These are phyloP conservation scores for Globisporangium canariense DNA, from an alignment of 352 stramenopile species.

Conservation along the genomic window DNA sequence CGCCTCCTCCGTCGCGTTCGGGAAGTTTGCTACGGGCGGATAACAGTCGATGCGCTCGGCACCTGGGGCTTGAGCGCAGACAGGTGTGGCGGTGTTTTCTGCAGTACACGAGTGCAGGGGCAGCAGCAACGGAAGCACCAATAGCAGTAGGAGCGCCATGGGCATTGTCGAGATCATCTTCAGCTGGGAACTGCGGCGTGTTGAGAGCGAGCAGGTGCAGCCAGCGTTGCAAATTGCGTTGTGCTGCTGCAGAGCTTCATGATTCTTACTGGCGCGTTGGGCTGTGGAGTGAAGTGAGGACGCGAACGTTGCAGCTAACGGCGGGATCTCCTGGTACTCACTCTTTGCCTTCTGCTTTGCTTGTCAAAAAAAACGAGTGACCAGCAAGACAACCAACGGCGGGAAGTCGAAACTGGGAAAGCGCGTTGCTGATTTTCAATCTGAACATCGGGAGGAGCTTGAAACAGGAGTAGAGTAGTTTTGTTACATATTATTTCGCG, in stretches of 20 bases:
- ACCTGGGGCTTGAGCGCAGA: neutral
- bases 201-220: neutral
- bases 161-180: neutral
- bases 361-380: no score
- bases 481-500: neutral
- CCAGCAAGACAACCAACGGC: no score
- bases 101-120: neutral
- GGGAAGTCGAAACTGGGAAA: no score
- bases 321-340: no score
- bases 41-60: slow-evolving; percentile 69
- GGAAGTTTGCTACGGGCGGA: slow-evolving; percentile 52
- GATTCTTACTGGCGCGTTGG: no score
- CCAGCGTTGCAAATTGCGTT: neutral
- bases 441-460: no score
- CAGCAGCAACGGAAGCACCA: neutral
- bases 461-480: no score
- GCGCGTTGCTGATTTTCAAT: no score
- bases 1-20: slow-evolving; percentile 66
- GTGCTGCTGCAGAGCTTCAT: neutral
- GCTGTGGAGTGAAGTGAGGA: no score
- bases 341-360: no score
- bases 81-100: neutral
- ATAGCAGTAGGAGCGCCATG: slow-evolving; percentile 18
- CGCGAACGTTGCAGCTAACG: no score
- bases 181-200: neutral